phyloP scores from a whole-genome alignment of 495 filamentous ascomycete species.

The Penicillium nucicola region DNA sequence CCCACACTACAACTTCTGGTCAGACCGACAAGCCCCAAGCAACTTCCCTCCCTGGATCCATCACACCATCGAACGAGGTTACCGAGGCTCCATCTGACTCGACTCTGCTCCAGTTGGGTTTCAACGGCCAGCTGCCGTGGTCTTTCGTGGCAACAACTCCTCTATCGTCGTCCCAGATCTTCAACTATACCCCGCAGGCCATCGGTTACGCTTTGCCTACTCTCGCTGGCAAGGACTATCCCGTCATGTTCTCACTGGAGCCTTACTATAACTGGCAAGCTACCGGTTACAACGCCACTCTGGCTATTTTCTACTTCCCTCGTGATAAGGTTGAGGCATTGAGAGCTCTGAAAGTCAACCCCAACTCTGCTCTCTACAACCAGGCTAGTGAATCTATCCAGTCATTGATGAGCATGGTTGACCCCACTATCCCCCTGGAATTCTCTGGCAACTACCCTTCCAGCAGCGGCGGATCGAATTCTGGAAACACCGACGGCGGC shows the following conservation, averaged over 20 bases:
- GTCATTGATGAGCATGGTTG: conserved; percentile 75
- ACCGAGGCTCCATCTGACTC: conserved; percentile 56
- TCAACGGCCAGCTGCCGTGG: conserved; percentile 77
- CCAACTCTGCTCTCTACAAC: conserved; percentile 69
- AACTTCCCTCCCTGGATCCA: conserved; percentile 66
- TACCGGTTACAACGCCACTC: conserved; percentile 78
- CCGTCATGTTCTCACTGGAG: conserved; percentile 64
- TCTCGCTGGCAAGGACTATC: conserved; percentile 47
- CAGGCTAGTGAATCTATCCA: conserved; percentile 54
- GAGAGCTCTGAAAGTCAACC: conserved; percentile 60
- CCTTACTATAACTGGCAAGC: conserved; percentile 71
- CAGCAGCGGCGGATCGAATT: conserved; percentile 22
- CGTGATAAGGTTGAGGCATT: conserved; percentile 59
- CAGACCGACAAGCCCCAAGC: conserved; percentile 40
- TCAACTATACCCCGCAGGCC: conserved; percentile 72
- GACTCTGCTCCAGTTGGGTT: conserved; percentile 78
- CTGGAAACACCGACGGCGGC: conserved; percentile 8
- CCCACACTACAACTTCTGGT: conserved; percentile 25
- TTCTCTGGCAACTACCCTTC: conserved; percentile 49
- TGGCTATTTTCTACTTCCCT: conserved; percentile 75
- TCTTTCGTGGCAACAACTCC: conserved; percentile 67
- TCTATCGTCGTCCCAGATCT: conserved; percentile 80
- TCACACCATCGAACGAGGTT: conserved; percentile 61
- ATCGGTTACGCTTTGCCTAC: conserved; percentile 61
- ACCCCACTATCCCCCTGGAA: conserved; percentile 77